Evolutionary conservation across 257 asterid genomes (phyloP).

Genomic region (Vinca minor): DNA sequence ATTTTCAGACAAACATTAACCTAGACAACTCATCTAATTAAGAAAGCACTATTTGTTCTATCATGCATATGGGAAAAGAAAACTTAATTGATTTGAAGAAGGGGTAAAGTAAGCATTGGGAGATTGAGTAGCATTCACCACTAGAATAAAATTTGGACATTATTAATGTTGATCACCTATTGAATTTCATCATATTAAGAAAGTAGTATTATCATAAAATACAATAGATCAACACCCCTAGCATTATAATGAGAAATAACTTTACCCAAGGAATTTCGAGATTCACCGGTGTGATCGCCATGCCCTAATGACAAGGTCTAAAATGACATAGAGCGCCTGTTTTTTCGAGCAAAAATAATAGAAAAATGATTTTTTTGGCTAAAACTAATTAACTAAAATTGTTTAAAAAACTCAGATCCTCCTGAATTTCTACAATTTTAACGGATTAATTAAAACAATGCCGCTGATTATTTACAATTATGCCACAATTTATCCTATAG

Average conservation of each 20-base stretch:
- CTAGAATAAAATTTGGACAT: neutral
- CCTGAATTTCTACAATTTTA: too few relatives aligned
- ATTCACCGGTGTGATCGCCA: neutral
- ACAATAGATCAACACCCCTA: neutral
- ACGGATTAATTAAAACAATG: too few relatives aligned
- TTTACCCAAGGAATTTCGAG: neutral
- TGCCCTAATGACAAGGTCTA: neutral
- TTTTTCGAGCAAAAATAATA: neutral
- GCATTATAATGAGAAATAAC: neutral
- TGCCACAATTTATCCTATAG: too few relatives aligned
- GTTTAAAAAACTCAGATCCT: too few relatives aligned
- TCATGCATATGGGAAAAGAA: neutral
- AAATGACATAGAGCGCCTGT: neutral
- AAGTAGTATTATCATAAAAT: too few relatives aligned
- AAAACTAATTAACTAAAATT: too few relatives aligned
- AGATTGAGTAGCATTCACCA: neutral
- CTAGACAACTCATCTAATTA: constrained; percentile 7
- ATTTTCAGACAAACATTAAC: constrained; percentile 3
- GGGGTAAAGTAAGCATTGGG: neutral
- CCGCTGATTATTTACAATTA: too few relatives aligned
- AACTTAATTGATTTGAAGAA: neutral
- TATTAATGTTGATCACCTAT: neutral
- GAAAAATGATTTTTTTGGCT: too few relatives aligned
- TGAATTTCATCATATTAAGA: neutral
- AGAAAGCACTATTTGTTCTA: neutral